A percentile compares a stretch with the other conserved stretches of the same genome.
phyloP scores from a whole-genome alignment of 2,329 filamentous ascomycete species.

The Fusarium sp. region DNA sequence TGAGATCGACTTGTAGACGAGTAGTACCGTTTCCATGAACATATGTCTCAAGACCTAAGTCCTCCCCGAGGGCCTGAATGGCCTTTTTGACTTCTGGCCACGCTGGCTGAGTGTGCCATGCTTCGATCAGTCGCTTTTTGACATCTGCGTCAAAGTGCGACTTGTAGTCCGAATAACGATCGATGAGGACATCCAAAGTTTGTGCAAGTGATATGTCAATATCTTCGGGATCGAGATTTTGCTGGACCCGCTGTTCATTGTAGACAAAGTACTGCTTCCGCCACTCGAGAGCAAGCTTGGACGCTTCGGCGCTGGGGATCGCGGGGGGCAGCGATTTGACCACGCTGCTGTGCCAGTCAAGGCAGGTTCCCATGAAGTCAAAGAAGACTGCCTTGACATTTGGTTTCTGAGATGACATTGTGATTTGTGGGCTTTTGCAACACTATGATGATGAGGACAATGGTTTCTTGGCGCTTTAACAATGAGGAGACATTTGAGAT shows the following conservation, averaged over 20 bases:
- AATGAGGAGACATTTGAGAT: not conserved
- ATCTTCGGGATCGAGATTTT: conserved; percentile 54
- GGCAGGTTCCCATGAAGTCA: conserved; percentile 70
- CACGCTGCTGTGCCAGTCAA: conserved; percentile 63
- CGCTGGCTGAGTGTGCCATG: conserved; percentile 62
- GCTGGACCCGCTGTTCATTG: conserved; percentile 52
- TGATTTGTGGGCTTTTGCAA: not conserved
- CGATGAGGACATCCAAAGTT: conserved; percentile 53
- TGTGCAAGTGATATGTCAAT: conserved; percentile 62
- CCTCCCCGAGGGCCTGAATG: conserved; percentile 51
- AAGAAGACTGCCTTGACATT: conserved; percentile 62
- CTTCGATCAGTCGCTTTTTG: conserved; percentile 45
- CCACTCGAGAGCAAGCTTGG: conserved; percentile 62
- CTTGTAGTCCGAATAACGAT: not conserved
- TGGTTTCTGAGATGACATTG: not conserved
- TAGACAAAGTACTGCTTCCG: conserved; percentile 61
- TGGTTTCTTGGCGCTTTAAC: not conserved
- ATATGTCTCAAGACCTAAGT: conserved; percentile 55
- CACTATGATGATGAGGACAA: not conserved
- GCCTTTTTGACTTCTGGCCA: conserved; percentile 64
- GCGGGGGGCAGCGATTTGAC: conserved; percentile 49
- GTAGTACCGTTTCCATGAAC: conserved; percentile 68
- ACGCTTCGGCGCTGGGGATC: conserved; percentile 47
- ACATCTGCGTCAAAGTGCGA: conserved; percentile 24
- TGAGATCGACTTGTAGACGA: conserved; percentile 65